Evolutionary conservation across 129 eudicot genomes (phyloP).

Genomic region (Daucus carota): DH1_v3.0 NC_030382.2:44078001-44078500

Average conservation of each 20-base stretch:
- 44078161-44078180: neutral
- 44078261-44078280: neutral
- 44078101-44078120: conserved; percentile 55
- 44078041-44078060: conserved; percentile 62
- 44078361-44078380: conserved; percentile 97
- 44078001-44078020: conserved; percentile 94
- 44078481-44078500: conserved; percentile 36
- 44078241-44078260: neutral
- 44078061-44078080: conserved; percentile 81
- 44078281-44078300: conserved; percentile 69
- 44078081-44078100: conserved; percentile 72
- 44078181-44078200: neutral
- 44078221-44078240: neutral
- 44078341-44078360: conserved; percentile 71
- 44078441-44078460: conserved; percentile 25
- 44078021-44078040: conserved; percentile 69
- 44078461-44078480: conserved; percentile 28
- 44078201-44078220: neutral
- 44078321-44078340: conserved; percentile 51
- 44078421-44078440: conserved; percentile 66
- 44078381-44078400: conserved; percentile 81
- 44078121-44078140: conserved; percentile 55
- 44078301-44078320: conserved; percentile 70
- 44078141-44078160: neutral
- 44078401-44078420: conserved; percentile 80